Base-by-base conservation (phyloP, 1,284 basidiomycete species). In the Trichosporon ovoides region DNA sequence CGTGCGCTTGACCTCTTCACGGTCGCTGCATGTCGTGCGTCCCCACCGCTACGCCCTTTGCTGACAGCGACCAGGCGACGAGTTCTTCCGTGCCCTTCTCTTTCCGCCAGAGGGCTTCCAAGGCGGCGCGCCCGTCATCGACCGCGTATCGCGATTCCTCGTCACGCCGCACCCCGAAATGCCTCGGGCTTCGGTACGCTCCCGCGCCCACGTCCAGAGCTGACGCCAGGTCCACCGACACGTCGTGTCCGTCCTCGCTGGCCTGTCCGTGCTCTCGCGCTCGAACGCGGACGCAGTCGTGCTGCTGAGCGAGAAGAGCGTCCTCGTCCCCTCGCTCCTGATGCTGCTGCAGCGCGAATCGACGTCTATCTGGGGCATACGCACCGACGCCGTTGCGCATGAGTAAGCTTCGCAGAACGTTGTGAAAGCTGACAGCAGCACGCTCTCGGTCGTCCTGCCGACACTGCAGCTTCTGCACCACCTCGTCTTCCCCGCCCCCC, bases 381-480 rank as follows among this genome's bases (percentile, higher is more conserved):
- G 64, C n/a, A 49, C 60, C 0, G 56, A 59, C 1, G 19, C 37
- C 19, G 18, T 19, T 13, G 18, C 34, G 3, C 18, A 28, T 14
- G 38, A 51, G 57, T 61, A 22, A 46, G 60, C 58, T 28, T n/a
- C 9, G 18, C 3, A 18, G 1, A 0, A 2, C 1, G 7, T 3
- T 28, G 7, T n/a, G 10, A 14, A 9, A 20, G 33, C 56, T 53
- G n/a, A 46, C 51, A 11, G 11, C 53, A 75, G 74, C 18, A 58
- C 70, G 2, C 55, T 74, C 31, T 53, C 61, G 3, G 43, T 75
- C 4, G 56, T 75, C 16, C 34, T 61, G 16, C 67, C 66, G 0
- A 53, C 68, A 0, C 57, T 76, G 4, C 57, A 55, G 1, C 65
- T 77, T 1, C 55, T 77, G 12, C 75, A 77, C 56, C 71, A 72